Percentiles rank a stretch among this genome's conserved stretches.
These are phyloP conservation scores for Paecilomyces formosus DNA, from an alignment of 2,329 filamentous ascomycete species.

Conservation along the genomic window DNA sequence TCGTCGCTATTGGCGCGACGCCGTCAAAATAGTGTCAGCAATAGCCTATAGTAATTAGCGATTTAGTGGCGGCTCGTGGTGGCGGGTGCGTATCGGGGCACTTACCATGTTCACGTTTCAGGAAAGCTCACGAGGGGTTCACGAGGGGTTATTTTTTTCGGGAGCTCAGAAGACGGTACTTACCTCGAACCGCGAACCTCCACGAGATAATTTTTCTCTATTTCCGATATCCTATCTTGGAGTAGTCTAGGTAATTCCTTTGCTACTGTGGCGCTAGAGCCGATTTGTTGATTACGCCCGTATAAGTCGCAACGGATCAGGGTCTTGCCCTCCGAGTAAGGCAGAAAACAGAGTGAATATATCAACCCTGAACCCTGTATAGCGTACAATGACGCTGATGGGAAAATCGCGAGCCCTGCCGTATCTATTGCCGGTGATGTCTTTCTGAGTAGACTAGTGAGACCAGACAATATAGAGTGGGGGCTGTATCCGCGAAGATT, in stretches of 20 bases:
- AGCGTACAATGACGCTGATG: constrained; percentile 14
- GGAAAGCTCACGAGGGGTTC: background rate
- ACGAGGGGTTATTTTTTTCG: background rate
- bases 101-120: background rate
- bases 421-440: background rate
- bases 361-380: constrained; percentile 12
- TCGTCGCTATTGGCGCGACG: background rate
- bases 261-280: background rate
- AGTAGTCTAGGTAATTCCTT: constrained; percentile 2
- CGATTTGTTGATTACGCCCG: background rate
- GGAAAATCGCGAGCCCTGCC: constrained; percentile 11
- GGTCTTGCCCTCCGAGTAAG: constrained; percentile 16
- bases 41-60: background rate
- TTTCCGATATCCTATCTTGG: background rate
- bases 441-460: background rate
- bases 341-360: constrained; percentile 19
- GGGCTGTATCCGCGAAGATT: background rate
- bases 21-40: background rate
- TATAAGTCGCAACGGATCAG: constrained; percentile 26
- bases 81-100: background rate
- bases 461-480: background rate
- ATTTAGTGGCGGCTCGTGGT: background rate
- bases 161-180: background rate
- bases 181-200: background rate
- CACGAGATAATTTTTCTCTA: background rate